Percentiles rank a stretch among this genome's conserved stretches.
These are phyloP conservation scores for Salpingoeca rosetta DNA, from an alignment of 78 protist genomes.

Conservation along the genomic window DNA sequence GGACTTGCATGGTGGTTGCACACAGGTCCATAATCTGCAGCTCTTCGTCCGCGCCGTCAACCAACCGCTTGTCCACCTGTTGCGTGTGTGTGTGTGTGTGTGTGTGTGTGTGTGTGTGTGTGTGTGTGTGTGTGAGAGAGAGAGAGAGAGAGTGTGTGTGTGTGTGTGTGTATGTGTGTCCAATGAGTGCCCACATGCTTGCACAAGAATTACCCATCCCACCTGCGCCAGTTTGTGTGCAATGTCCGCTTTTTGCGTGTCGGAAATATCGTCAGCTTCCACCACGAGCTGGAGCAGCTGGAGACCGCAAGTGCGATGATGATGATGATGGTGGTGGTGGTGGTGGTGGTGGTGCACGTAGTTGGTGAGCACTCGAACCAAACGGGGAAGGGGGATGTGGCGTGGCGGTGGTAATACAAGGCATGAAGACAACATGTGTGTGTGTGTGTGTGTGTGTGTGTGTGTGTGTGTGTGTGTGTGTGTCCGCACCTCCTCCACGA, in stretches of 20 bases:
- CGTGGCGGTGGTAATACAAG: neutral
- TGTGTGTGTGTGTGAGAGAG: neutral
- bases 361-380: neutral
- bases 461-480: too few relatives aligned
- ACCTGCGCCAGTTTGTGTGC: neutral
- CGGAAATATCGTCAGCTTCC: neutral
- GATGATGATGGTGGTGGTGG: too few relatives aligned
- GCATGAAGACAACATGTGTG: neutral
- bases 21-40: slow-evolving; percentile 57
- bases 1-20: slow-evolving; percentile 31
- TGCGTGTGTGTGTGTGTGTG: neutral
- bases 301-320: too few relatives aligned
- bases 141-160: neutral
- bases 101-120: neutral
- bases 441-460: too few relatives aligned
- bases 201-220: neutral
- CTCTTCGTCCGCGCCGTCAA: slow-evolving; percentile 77
- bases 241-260: neutral
- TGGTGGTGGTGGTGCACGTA: neutral
- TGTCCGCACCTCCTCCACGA: too few relatives aligned
- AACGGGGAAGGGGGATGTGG: neutral
- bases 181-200: neutral
- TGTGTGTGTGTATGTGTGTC: neutral
- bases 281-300: neutral
- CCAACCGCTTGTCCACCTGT: slow-evolving; percentile 46